A percentile compares a stretch with the other conserved stretches of the same genome.
phyloP scores from a whole-genome alignment of 1,284 basidiomycete species.

The Prillingera fragicola region DNA sequence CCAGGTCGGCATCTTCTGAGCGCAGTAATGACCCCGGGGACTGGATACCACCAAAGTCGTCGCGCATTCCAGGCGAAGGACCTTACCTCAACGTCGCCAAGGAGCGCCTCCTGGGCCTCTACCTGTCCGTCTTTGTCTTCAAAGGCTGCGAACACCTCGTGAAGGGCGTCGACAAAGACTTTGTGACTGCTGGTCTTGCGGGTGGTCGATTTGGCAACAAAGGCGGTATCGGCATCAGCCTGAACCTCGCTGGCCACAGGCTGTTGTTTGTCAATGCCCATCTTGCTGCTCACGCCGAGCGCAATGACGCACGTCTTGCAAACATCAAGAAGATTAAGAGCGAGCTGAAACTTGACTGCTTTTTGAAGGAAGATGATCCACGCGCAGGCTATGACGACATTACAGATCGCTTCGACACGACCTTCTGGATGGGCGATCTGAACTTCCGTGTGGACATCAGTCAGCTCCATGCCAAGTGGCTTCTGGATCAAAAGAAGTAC shows the following conservation, averaged over 20 bases:
- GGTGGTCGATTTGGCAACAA: slow-evolving; percentile 55
- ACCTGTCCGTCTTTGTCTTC: slow-evolving; percentile 50
- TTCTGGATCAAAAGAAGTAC: slow-evolving; percentile 51
- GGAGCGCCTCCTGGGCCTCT: slow-evolving; percentile 55
- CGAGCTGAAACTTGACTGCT: slow-evolving; percentile 53
- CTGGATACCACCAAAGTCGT: no score
- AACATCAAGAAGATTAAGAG: slow-evolving; percentile 52
- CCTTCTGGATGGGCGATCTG: slow-evolving; percentile 53
- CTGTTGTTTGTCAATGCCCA: slow-evolving; percentile 56
- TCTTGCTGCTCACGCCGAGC: slow-evolving; percentile 51
- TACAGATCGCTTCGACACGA: slow-evolving; percentile 53
- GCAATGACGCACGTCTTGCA: slow-evolving; percentile 40
- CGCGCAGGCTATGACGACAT: slow-evolving; percentile 39
- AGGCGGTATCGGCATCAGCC: slow-evolving; percentile 51
- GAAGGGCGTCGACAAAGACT: slow-evolving; percentile 50
- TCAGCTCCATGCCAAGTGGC: slow-evolving; percentile 53
- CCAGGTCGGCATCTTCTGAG: no score
- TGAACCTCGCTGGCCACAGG: slow-evolving; percentile 52
- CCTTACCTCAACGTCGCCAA: slow-evolving; percentile 55
- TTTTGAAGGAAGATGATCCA: slow-evolving; percentile 46
- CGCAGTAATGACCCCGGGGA: no score
- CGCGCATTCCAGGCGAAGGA: slow-evolving; percentile 22
- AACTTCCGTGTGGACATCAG: slow-evolving; percentile 55
- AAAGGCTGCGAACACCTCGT: slow-evolving; percentile 49
- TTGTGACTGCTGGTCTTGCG: slow-evolving; percentile 54